Conservation (phyloP, 768 basidiomycete genomes). For the Boletus tylopilopsis region DNA sequence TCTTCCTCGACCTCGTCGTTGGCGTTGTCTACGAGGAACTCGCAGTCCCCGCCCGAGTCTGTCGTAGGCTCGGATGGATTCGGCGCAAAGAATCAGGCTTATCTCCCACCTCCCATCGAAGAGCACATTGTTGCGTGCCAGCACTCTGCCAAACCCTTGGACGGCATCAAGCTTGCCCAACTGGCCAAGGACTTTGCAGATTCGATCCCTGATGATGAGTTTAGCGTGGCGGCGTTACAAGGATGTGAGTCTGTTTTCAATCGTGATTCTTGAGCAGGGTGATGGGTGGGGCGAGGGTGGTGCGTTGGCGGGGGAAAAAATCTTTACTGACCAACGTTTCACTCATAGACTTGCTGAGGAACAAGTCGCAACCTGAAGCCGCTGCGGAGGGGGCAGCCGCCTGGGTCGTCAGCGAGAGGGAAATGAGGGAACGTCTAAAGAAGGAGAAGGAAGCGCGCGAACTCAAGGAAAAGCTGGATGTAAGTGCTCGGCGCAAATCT, state of each 20-base stretch:
- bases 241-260: constrained; percentile 62
- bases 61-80: constrained; percentile 29
- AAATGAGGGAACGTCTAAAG: constrained; percentile 68
- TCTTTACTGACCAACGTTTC: constrained; percentile 25
- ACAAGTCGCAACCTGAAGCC: constrained; percentile 77
- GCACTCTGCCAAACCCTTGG: constrained; percentile 63
- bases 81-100: constrained; percentile 55
- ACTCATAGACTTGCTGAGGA: constrained; percentile 65
- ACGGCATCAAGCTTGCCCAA: constrained; percentile 56
- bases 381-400: constrained; percentile 62
- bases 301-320: constrained; percentile 19
- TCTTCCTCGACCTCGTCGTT: constrained; percentile 41
- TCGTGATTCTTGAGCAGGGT: constrained; percentile 5
- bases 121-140: constrained; percentile 55
- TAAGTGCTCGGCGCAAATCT: constrained; percentile 36
- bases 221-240: constrained; percentile 87
- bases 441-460: constrained; percentile 73
- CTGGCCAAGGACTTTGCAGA: constrained; percentile 80
- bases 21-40: constrained; percentile 30
- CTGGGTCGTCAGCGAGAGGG: constrained; percentile 76
- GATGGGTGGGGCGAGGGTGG: constrained; percentile 17
- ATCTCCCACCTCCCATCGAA: constrained; percentile 61
- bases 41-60: constrained; percentile 22
- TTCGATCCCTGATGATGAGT: constrained; percentile 78
- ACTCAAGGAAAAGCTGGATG: constrained; percentile 61